A percentile compares a stretch with the other conserved stretches of the same genome.
These are phyloP conservation scores for Cercophora sp. DNA, from an alignment of 495 filamentous ascomycete genomes.

Conservation along the genomic window DNA sequence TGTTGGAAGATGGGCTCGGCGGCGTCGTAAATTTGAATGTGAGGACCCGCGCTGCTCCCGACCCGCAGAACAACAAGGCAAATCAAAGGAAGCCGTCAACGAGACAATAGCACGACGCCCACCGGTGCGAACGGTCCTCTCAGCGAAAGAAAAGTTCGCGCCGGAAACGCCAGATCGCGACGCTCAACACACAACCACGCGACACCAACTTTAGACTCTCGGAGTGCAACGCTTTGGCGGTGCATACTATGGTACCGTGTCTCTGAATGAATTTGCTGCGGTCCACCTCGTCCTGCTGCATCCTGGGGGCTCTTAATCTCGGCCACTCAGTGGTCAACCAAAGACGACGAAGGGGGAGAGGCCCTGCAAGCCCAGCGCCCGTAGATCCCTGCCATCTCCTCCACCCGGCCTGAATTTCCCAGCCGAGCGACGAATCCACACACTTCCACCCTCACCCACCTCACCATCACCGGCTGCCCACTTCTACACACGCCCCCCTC, in stretches of 20 bases:
- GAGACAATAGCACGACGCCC: neutral
- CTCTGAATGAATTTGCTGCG: slow-evolving; percentile 26
- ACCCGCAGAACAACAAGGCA: slow-evolving; percentile 2
- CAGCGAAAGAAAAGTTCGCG: slow-evolving; percentile 10
- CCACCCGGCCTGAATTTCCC: slow-evolving; percentile 34
- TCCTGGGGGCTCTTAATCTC: slow-evolving; percentile 25
- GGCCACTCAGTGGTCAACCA: slow-evolving; percentile 26
- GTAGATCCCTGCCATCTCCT: slow-evolving; percentile 32
- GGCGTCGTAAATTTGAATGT: neutral
- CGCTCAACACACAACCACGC: slow-evolving; percentile 7
- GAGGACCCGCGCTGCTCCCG: slow-evolving; percentile 12
- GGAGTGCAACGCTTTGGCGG: slow-evolving; percentile 27
- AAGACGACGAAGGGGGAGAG: slow-evolving; percentile 14
- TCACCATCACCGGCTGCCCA: slow-evolving; percentile 16
- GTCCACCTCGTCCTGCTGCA: slow-evolving; percentile 24
- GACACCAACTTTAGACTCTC: slow-evolving; percentile 12
- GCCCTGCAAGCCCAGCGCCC: slow-evolving; percentile 27
- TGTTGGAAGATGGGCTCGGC: neutral
- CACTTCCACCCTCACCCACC: slow-evolving; percentile 26
- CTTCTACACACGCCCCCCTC: neutral
- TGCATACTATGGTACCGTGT: slow-evolving; percentile 33
- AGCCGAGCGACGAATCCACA: slow-evolving; percentile 33
- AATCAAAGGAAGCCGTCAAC: too few relatives aligned
- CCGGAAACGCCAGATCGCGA: slow-evolving; percentile 12
- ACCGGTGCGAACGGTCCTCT: slow-evolving; percentile 9